Percentiles rank a stretch among this genome's conserved stretches.
Evolutionary conservation across 345 rosid genomes (phyloP).

Genomic region (Gossypioides kirkii): DNA sequence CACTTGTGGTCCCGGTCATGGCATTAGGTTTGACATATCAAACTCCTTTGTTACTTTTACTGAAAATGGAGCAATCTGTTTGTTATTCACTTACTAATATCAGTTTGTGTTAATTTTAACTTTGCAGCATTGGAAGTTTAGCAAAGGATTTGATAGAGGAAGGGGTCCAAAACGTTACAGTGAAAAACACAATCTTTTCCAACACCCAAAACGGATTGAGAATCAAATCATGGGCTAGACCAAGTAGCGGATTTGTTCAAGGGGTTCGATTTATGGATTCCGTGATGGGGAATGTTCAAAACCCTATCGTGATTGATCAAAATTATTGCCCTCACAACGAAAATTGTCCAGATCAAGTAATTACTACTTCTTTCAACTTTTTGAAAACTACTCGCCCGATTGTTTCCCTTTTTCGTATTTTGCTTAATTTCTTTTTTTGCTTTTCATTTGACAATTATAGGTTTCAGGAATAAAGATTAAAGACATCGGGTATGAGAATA

Average conservation of each 20-base stretch:
- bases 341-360: slow-evolving; percentile 42
- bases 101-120: background rate
- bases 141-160: slow-evolving; percentile 36
- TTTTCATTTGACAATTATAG: background rate
- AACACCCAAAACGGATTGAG: slow-evolving; percentile 50
- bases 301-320: slow-evolving; percentile 56
- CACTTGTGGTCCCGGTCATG: slow-evolving; percentile 31
- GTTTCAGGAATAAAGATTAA: slow-evolving; percentile 31
- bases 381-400: no score
- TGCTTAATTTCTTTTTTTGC: background rate
- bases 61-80: background rate
- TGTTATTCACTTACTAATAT: background rate
- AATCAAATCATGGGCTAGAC: slow-evolving; percentile 65
- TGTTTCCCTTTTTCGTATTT: background rate
- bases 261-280: slow-evolving; percentile 35
- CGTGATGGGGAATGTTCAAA: slow-evolving; percentile 32
- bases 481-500: slow-evolving; percentile 27
- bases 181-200: slow-evolving; percentile 29
- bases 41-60: background rate
- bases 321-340: slow-evolving; percentile 51
- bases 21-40: slow-evolving; percentile 18
- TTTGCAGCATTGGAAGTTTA: slow-evolving; percentile 54
- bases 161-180: slow-evolving; percentile 56
- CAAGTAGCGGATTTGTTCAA: slow-evolving; percentile 49
- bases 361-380: background rate